Percentiles rank a stretch among this genome's conserved stretches.
Evolutionary conservation across 2,329 filamentous ascomycete species (phyloP).

Genomic region (Ramularia endophylla): DNA sequence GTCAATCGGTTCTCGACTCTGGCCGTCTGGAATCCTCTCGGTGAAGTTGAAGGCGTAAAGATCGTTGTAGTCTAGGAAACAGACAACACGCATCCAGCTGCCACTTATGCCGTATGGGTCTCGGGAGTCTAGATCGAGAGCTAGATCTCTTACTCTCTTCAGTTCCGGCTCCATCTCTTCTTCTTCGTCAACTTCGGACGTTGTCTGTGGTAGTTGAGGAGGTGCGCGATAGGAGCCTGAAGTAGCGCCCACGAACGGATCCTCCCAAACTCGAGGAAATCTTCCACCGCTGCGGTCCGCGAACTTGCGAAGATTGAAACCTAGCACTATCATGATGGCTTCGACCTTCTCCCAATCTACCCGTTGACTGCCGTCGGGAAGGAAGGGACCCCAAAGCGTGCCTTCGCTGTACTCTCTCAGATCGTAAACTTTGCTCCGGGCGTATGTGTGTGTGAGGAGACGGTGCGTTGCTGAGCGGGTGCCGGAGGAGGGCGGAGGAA

Average conservation of each 20-base stretch:
- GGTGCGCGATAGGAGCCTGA: not conserved
- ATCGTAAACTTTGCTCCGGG: conserved; percentile 67
- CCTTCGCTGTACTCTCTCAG: conserved; percentile 58
- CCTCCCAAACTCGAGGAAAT: conserved; percentile 50
- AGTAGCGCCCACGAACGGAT: conserved; percentile 52
- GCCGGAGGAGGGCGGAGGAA: conserved; percentile 14
- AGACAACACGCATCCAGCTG: conserved; percentile 60
- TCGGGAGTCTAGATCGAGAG: conserved; percentile 44
- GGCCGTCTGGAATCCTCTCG: conserved; percentile 28
- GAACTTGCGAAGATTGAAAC: conserved; percentile 54
- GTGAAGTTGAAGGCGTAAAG: conserved; percentile 67
- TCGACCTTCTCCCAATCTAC: conserved; percentile 81
- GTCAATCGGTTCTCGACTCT: conserved; percentile 47
- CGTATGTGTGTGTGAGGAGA: conserved; percentile 43
- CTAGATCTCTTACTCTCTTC: conserved; percentile 22
- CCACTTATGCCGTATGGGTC: conserved; percentile 70
- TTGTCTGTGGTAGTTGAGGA: no score
- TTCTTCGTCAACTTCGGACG: not conserved
- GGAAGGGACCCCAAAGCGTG: conserved; percentile 67
- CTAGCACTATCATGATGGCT: conserved; percentile 63
- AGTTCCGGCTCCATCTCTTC: conserved; percentile 1
- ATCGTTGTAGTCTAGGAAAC: conserved; percentile 59
- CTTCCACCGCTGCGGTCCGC: conserved; percentile 37
- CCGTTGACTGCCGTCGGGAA: conserved; percentile 53
- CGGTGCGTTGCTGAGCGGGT: conserved; percentile 1